phyloP scores from a whole-genome alignment of 2,329 filamentous ascomycete genomes.

The Trichoderma simmonsii region DNA sequence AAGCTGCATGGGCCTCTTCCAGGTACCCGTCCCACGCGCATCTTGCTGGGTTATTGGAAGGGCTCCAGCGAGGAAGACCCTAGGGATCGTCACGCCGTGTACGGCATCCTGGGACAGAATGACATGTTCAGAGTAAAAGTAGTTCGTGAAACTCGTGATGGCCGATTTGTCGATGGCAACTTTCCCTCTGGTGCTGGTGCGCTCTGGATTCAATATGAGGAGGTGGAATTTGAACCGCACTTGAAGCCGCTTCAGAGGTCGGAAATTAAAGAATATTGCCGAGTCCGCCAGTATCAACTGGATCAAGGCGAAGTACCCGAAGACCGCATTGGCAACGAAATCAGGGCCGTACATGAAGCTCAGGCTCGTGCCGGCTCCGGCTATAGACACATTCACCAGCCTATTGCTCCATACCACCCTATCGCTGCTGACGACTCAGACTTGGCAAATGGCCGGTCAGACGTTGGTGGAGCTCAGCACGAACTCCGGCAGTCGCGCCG shows the following conservation, averaged over 20 bases:
- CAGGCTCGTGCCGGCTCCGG: constrained; percentile 41
- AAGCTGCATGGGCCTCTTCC: constrained; percentile 40
- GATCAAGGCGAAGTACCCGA: constrained; percentile 50
- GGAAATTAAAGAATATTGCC: constrained; percentile 63
- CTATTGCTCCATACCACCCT: constrained; percentile 23
- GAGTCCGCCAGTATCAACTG: constrained; percentile 57
- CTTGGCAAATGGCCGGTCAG: constrained; percentile 19
- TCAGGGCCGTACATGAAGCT: constrained; percentile 50
- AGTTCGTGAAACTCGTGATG: constrained; percentile 58
- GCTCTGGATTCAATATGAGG: constrained; percentile 61
- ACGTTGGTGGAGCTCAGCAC: constrained; percentile 27
- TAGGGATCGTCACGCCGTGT: constrained; percentile 58
- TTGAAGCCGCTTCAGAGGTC: constrained; percentile 48
- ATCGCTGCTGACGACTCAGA: constrained; percentile 24
- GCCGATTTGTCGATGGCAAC: constrained; percentile 55
- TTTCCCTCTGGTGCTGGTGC: constrained; percentile 59
- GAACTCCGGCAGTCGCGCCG: constrained; percentile 46
- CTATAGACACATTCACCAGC: constrained; percentile 25
- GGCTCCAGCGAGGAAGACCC: constrained; percentile 47
- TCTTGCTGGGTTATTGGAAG: constrained; percentile 59
- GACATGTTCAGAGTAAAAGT: constrained; percentile 65
- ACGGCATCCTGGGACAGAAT: constrained; percentile 59
- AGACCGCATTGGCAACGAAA: constrained; percentile 49
- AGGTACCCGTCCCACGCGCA: constrained; percentile 54
- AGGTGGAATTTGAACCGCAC: constrained; percentile 57